A percentile compares a stretch with the other conserved stretches of the same genome.
Conservation (phyloP, 2,329 filamentous ascomycete species). For the Furcasterigmium sp. region DNA sequence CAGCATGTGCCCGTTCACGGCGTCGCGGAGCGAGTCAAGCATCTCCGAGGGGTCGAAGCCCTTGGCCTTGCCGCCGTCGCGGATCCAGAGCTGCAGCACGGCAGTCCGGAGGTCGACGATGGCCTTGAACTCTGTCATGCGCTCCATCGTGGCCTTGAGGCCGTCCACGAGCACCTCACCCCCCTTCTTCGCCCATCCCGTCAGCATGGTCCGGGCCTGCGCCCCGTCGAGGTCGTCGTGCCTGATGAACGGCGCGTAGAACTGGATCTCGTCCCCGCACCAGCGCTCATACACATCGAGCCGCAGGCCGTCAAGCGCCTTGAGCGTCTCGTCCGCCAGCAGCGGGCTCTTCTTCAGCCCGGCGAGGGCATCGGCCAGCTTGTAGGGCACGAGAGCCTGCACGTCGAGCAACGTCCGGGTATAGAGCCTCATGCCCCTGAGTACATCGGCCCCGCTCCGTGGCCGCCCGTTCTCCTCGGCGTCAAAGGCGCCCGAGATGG, state of each 20-base stretch:
- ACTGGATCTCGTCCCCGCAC: slow-evolving; percentile 76
- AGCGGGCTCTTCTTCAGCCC: slow-evolving; percentile 66
- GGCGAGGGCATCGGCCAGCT: slow-evolving; percentile 63
- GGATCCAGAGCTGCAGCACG: slow-evolving; percentile 71
- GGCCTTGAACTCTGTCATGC: slow-evolving; percentile 59
- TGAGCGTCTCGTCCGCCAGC: slow-evolving; percentile 65
- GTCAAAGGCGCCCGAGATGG: slow-evolving; percentile 60
- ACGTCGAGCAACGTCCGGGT: slow-evolving; percentile 73
- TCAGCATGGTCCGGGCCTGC: slow-evolving; percentile 56
- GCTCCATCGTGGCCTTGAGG: slow-evolving; percentile 52
- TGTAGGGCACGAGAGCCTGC: slow-evolving; percentile 67
- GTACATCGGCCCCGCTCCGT: slow-evolving; percentile 41
- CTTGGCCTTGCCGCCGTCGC: slow-evolving; percentile 56
- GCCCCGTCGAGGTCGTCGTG: slow-evolving; percentile 67
- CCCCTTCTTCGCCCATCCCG: slow-evolving; percentile 58
- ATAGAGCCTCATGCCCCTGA: slow-evolving; percentile 66
- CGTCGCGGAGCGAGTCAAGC: slow-evolving; percentile 61
- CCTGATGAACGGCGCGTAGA: slow-evolving; percentile 82
- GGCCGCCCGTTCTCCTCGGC: slow-evolving; percentile 29
- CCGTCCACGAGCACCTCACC: slow-evolving; percentile 57
- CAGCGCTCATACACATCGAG: slow-evolving; percentile 74
- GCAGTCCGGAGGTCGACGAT: slow-evolving; percentile 66
- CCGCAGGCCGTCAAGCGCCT: slow-evolving; percentile 62
- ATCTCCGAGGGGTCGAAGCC: slow-evolving; percentile 65
- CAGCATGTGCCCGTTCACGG: slow-evolving; percentile 64